Evolutionary conservation across 1,139 yeast genomes (phyloP), one percentile per base, ranked within the genome.

Genomic region (Candida pseudoviswanathii): DNA sequence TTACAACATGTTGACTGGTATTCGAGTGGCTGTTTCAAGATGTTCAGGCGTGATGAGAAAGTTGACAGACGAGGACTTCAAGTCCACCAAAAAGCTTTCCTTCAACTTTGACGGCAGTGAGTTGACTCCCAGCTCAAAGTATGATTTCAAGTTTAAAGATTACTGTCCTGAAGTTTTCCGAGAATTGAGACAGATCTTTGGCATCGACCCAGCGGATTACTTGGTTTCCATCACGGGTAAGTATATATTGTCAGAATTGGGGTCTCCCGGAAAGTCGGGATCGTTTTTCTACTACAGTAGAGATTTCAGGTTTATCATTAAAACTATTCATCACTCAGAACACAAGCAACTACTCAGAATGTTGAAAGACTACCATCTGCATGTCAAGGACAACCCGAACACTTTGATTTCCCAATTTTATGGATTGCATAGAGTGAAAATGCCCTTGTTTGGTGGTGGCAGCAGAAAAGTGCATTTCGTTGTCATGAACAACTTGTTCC

Each of bases 191-290:
- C 75, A 81, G 8, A 65, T 82, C 40, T 95, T 95, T 70, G 91
- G 92, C 16, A 77, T 95, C 30, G 98, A 94, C 62, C 97, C 96
- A 2, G 98, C 97, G 0, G 99, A 95, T 67, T 95, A 95, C 67
- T 76, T 95, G 53, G 86, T 94, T 60, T 89, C 97, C 1, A 77
- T 95, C 56, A 92, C 98, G 0, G 94, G 97, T 21, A 91, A 91
- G 66, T 94, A 92, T 62, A 89, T 95, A 56, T 78, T 95, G 43
- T 87, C 96, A 31, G 98, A 94, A 68, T 75, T 92, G 56, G 96
- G 95, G 22, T 90, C 97, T 1, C 98, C 98, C 0, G 99, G 99
- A 2, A 95, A 95, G 67, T 86, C 96, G 60, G 99, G 99, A 0
- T 90, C 97, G 0, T 92, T 94, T 63, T 95, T 95, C 64, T 95